phyloP scores from a whole-genome alignment of 1,284 basidiomycete genomes.

The Waitea zeae region DNA sequence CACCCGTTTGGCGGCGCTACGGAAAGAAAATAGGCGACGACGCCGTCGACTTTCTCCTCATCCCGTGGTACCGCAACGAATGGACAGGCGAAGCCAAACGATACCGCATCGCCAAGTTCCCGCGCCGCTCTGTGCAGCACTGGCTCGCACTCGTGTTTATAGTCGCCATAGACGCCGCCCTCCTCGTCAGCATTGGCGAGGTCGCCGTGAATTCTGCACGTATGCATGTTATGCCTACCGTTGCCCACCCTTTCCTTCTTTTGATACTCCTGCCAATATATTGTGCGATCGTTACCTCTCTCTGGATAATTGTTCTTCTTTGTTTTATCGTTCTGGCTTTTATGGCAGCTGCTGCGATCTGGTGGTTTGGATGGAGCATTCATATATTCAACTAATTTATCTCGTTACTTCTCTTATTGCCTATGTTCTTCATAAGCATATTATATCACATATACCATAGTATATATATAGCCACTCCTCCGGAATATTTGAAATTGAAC shows the following conservation, averaged over 20 bases:
- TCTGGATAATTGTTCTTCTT: slow-evolving; percentile 40
- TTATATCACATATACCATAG: background rate
- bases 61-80: slow-evolving; percentile 64
- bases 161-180: slow-evolving; percentile 21
- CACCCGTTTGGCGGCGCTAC: slow-evolving; percentile 63
- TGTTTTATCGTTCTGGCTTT: slow-evolving; percentile 35
- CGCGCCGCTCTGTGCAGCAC: slow-evolving; percentile 44
- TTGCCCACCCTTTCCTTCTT: slow-evolving; percentile 37
- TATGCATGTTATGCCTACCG: slow-evolving; percentile 33
- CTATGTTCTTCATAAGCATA: background rate
- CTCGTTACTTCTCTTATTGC: background rate
- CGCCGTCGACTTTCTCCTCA: slow-evolving; percentile 58
- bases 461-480: background rate
- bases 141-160: slow-evolving; percentile 44
- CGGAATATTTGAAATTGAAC: background rate
- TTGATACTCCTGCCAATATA: slow-evolving; percentile 44
- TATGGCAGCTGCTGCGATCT: slow-evolving; percentile 35
- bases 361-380: slow-evolving; percentile 58
- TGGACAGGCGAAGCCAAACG: slow-evolving; percentile 59
- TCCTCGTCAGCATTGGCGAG: slow-evolving; percentile 34
- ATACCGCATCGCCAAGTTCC: slow-evolving; percentile 38
- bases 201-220: slow-evolving; percentile 30
- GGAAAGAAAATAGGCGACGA: slow-evolving; percentile 63
- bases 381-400: slow-evolving; percentile 24
- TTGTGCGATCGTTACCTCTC: slow-evolving; percentile 35